phyloP scores from a whole-genome alignment of 1,139 yeast species.

The Yamadazyma friedrichii region DNA sequence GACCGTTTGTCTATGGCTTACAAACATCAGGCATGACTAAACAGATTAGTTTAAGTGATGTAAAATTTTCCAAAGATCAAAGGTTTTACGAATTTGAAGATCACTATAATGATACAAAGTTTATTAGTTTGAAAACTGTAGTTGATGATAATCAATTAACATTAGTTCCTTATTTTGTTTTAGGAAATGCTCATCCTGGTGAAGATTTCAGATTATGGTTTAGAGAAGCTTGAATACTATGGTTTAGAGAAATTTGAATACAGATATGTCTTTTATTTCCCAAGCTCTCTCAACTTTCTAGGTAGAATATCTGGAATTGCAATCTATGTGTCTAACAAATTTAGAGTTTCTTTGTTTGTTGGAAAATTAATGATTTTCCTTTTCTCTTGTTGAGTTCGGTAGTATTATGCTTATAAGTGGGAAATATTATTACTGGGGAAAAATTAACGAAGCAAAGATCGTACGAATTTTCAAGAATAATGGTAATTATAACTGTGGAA shows the following conservation, averaged over 20 bases:
- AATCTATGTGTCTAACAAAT: too few relatives aligned
- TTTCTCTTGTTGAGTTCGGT: too few relatives aligned
- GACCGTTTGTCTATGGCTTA: constrained; percentile 20
- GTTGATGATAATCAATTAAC: constrained; percentile 8
- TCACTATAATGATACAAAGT: constrained; percentile 7
- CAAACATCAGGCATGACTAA: constrained; percentile 14
- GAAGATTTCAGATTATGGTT: constrained; percentile 20
- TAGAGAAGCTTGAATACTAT: constrained; percentile 6
- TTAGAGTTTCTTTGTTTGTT: too few relatives aligned
- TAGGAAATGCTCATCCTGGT: constrained; percentile 19
- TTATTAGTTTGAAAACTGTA: constrained; percentile 7
- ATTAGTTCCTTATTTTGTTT: constrained; percentile 19
- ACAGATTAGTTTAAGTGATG: constrained; percentile 6
- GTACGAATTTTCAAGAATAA: too few relatives aligned
- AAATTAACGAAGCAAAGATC: too few relatives aligned
- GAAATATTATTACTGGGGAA: too few relatives aligned
- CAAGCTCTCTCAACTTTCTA: too few relatives aligned
- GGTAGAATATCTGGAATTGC: too few relatives aligned
- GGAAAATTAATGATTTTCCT: too few relatives aligned
- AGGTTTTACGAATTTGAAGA: constrained; percentile 6
- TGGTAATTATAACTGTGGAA: too few relatives aligned
- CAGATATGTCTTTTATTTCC: too few relatives aligned
- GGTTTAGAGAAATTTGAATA: constrained; percentile 10
- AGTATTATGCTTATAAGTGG: too few relatives aligned
- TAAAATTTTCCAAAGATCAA: constrained; percentile 8